These are phyloP conservation scores for Cordyceps cicadae DNA, from an alignment of 2,329 filamentous ascomycete species.

Conservation along the genomic window DNA sequence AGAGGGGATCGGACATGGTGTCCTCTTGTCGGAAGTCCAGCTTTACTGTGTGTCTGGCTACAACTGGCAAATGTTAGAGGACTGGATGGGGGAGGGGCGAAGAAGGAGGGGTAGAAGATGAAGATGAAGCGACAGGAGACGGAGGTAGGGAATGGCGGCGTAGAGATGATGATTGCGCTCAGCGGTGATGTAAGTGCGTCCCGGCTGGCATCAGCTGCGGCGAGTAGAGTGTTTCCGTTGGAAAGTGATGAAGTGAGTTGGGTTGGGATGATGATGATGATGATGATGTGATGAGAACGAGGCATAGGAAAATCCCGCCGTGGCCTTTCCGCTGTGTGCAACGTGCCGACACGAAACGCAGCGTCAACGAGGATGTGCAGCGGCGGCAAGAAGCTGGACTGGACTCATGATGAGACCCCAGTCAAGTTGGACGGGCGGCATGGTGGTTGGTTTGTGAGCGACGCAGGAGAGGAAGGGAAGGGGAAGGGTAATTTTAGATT, in stretches of 20 bases:
- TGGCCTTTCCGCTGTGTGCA: neutral
- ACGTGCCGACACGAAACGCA: neutral
- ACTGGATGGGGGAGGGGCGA: neutral
- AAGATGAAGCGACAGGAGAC: neutral
- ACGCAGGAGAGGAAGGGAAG: neutral
- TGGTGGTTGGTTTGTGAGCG: neutral
- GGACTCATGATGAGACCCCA: neutral
- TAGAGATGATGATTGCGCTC: neutral
- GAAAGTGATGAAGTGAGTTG: slow-evolving; percentile 10
- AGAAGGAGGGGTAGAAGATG: neutral
- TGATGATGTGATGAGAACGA: neutral
- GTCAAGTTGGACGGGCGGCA: neutral
- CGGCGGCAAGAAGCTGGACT: neutral
- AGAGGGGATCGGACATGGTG: slow-evolving; percentile 8
- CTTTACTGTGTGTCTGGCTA: slow-evolving; percentile 7
- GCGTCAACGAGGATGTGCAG: neutral
- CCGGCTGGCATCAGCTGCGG: neutral
- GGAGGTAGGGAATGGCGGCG: neutral
- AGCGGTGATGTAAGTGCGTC: neutral
- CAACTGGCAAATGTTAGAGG: slow-evolving; percentile 1
- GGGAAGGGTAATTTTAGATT: neutral
- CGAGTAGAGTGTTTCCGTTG: neutral
- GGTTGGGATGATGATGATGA: neutral
- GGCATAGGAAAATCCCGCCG: neutral
- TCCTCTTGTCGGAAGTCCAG: slow-evolving; percentile 2